Evolutionary conservation across 2,329 filamentous ascomycete species (phyloP), one percentile per base, ranked within the genome.

Genomic region (Esteya vermicola): DNA sequence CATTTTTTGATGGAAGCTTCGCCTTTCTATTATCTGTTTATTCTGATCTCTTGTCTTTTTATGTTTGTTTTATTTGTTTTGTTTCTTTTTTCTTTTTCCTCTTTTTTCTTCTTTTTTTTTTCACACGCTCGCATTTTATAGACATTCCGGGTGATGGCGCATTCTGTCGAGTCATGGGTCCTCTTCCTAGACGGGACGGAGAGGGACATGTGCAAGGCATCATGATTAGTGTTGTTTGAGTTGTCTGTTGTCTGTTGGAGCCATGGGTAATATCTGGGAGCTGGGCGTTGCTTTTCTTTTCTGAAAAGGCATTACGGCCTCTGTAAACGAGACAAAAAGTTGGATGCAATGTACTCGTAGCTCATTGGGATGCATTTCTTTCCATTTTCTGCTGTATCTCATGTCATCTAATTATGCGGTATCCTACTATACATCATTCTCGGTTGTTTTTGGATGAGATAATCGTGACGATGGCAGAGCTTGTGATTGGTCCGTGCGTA

Each of bases 71-170:
- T 22, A 8, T 23, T 34, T 23, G 32, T 8, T 5, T 34, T 10
- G 18, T 38, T n/a, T 38, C 14, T 38, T 41, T 39, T 38, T 21
- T 28, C 27, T 33, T 5, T 25, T 33, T 26, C 19, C 23, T 28
- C 16, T 39, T 37, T 32, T 21, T 35, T 34, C 10, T 13, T n/a
- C 22, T 26, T 33, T 20, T 25, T 16, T 10, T 33, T 31, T n/a
- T n/a, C 22, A 18, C 19, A 27, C 13, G 8, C 27, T 33, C 13
- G 9, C 28, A 31, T 34, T 20, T 19, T 30, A 34, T 26, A 32
- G 22, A 39, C 22, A 25, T 35, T 35, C 16, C 22, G 26, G 33
- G 22, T 20, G 22, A 19, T 9, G 38, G 22, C 19, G 13, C 27
- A 23, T 10, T 12, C 6, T 35, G 33, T 33, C 19, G 9, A 16